Base-by-base conservation (phyloP, 1,284 basidiomycete species). In the Schizopora paradoxa region DNA sequence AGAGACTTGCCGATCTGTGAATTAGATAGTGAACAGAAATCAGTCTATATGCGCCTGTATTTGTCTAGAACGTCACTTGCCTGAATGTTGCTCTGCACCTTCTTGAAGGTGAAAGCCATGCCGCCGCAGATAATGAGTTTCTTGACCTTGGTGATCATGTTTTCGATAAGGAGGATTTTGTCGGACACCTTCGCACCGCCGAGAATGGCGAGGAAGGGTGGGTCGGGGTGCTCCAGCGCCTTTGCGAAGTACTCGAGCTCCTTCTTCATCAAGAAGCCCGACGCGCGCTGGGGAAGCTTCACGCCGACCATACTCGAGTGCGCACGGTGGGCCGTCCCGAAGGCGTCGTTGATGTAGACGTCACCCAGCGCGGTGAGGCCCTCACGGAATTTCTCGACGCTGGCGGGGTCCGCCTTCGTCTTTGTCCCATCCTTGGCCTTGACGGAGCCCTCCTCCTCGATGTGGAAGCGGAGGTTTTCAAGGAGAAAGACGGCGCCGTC, bases 71-170 rank as follows among this genome's bases (percentile, higher is more conserved):
- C 51, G 19, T 6, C 37, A 64, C 76, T 56, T 58, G 88, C 88
- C 39, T 81, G 61, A 49, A 95, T 77, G 55, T 80, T 76, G 52
- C 97, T 77, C 44, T 97, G 75, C 5, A 84, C 88, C 76, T 98
- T 99, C 72, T 96, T 95, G 78, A 99, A 99, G 52, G 95, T 99
- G 72, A 97, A 99, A 39, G 92, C 91, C 95, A 99, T 99, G 38
- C 95, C 95, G 63, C 96, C 96, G 58, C 91, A 91, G 59, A 99
- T 91, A 68, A 99, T 98, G 56, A 99, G 73, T 43, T 87, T 90
- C 73, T 99, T 76, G 68, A 99, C 93, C 81, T 98, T 96, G 75
- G 98, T 94, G 54, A 99, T 78, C 89, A 99, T 90, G 74, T 97
- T 97, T 62, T 99, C 95, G 63, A 99, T 99, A 51, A 99, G 76